Evolutionary conservation across 1,284 basidiomycete species (phyloP), one percentile per base, ranked within the genome.

Genomic region (Sparassis latifolia): DNA sequence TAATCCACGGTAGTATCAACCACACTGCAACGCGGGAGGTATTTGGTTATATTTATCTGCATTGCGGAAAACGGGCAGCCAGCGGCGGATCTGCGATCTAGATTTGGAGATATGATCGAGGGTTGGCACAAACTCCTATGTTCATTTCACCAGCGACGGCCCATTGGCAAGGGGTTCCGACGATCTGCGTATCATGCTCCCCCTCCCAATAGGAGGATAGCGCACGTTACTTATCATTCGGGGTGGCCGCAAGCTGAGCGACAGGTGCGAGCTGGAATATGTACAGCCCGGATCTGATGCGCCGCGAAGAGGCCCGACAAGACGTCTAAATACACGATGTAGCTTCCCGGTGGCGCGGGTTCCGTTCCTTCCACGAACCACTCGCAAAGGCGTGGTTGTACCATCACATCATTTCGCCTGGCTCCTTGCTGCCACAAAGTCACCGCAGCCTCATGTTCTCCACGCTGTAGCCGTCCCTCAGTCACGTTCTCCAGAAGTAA

Each of bases 371-470:
- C 49, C 53, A 56, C 45, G 51, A 39, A 51, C 53, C 54, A 50
- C 54, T 49, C 49, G 49, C 53, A 45, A 33, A n/a, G 44, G 44
- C 44, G 44, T 50, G 43, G 40, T 30, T 20, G 43, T 27, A 33
- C 53, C 53, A 48, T 50, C 48, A 45, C 47, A 37, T 37, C 35
- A 54, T 53, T 49, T 48, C 54, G 50, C 48, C 52, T 51, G 52
- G 49, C 52, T 54, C 51, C 45, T 52, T 51, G 52, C 40, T 50
- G 38, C 53, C 51, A 53, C 51, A 55, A 50, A 50, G 55, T 56
- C 64, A 63, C 53, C 58, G 44, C 52, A 53, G 63, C 64, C 69
- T 68, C 68, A 68, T 69, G 69, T 61, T 60, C 32, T 49, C 61
- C 68, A 69, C 65, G 68, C 67, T 58, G 53, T 50, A 53, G 49